Evolutionary conservation across 2,329 filamentous ascomycete species (phyloP).

Genomic region (Aulographum hederae): DNA sequence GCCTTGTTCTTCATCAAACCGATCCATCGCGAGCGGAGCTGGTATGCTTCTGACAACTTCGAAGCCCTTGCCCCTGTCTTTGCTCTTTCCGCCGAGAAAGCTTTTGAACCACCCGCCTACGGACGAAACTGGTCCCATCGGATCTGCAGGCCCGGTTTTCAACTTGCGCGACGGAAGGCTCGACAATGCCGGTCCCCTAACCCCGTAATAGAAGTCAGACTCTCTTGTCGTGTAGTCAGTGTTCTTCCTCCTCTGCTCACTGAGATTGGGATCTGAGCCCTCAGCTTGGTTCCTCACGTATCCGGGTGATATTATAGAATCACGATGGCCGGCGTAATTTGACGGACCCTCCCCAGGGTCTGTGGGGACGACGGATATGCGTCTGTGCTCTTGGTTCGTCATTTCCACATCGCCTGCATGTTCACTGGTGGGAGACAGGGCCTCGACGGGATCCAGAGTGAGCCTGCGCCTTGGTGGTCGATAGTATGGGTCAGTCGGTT

Average conservation of each 20-base stretch:
- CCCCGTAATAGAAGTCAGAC: conserved; percentile 91
- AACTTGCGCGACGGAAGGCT: conserved; percentile 60
- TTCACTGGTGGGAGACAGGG: no score
- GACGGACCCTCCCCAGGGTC: conserved; percentile 10
- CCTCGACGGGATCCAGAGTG: conserved; percentile 34
- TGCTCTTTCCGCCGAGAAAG: conserved; percentile 58
- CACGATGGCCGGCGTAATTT: conserved; percentile 22
- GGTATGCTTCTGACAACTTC: conserved; percentile 85
- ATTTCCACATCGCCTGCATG: no score
- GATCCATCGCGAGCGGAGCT: conserved; percentile 58
- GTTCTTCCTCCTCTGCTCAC: conserved; percentile 13
- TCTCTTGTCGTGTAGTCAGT: conserved; percentile 88
- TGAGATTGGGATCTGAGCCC: neutral
- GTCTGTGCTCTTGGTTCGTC: no score
- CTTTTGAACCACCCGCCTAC: conserved; percentile 78
- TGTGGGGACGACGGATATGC: neutral
- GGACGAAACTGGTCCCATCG: conserved; percentile 75
- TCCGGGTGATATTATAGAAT: conserved; percentile 14
- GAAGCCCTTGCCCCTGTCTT: conserved; percentile 91
- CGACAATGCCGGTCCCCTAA: conserved; percentile 71
- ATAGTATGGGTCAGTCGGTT: conserved; percentile 60
- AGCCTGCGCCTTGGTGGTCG: conserved; percentile 60
- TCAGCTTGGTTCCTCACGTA: no score
- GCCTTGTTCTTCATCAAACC: conserved; percentile 42
- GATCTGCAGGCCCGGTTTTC: conserved; percentile 87